Conservation (phyloP, 768 basidiomycete species). For the Kwoniella sp. region DNA sequence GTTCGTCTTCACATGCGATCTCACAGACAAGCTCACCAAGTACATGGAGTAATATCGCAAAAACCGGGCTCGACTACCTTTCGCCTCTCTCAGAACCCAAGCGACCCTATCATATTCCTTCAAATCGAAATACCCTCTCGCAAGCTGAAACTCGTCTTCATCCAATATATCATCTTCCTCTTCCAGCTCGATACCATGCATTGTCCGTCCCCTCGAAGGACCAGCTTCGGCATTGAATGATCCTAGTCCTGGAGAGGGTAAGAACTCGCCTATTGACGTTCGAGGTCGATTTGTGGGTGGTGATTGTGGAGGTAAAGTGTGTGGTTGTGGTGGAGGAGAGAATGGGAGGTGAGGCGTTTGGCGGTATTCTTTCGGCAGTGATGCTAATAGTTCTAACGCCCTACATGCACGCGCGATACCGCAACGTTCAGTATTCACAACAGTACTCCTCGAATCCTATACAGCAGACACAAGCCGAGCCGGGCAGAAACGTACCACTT, state of each 20-base stretch:
- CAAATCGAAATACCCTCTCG: slow-evolving; percentile 70
- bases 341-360: slow-evolving; percentile 42
- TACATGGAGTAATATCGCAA: slow-evolving; percentile 77
- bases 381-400: slow-evolving; percentile 41
- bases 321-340: slow-evolving; percentile 41
- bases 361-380: slow-evolving; percentile 39
- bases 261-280: slow-evolving; percentile 41
- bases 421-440: too few relatives aligned
- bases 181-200: slow-evolving; percentile 45
- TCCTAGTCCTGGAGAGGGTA: slow-evolving; percentile 45
- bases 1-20: too few relatives aligned
- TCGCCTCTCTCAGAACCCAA: slow-evolving; percentile 67
- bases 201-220: slow-evolving; percentile 38
- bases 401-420: slow-evolving; percentile 11
- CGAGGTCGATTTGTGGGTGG: slow-evolving; percentile 19
- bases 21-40: slow-evolving; percentile 65
- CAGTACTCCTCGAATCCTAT: too few relatives aligned
- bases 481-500: slow-evolving; percentile 49
- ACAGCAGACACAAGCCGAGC: too few relatives aligned
- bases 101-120: slow-evolving; percentile 77
- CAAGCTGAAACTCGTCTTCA: slow-evolving; percentile 63
- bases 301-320: slow-evolving; percentile 19
- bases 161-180: slow-evolving; percentile 66
- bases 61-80: slow-evolving; percentile 73
- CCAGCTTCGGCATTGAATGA: slow-evolving; percentile 37